phyloP scores from a whole-genome alignment of 495 filamentous ascomycete genomes.

The Pseudevernia furfuracea region DNA sequence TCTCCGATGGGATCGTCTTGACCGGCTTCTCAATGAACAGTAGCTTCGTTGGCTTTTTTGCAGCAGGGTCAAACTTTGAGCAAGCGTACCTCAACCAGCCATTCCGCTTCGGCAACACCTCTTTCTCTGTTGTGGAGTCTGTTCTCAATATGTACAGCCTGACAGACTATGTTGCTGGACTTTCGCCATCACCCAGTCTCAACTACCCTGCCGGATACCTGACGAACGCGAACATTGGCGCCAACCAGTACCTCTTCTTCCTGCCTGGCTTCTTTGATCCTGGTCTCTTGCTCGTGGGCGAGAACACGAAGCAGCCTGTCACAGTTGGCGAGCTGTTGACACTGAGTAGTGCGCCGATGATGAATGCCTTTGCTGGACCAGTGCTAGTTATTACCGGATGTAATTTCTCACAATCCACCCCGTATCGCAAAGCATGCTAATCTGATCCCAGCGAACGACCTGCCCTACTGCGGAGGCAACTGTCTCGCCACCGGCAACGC shows the following conservation, averaged over 20 bases:
- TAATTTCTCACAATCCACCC: background rate
- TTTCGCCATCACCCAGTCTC: constrained; percentile 2
- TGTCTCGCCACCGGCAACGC: constrained; percentile 36
- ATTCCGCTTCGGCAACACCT: constrained; percentile 30
- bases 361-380: constrained; percentile 37
- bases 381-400: constrained; percentile 42
- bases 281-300: constrained; percentile 34
- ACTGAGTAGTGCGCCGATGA: constrained; percentile 27
- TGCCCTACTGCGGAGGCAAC: constrained; percentile 47
- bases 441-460: constrained; percentile 34
- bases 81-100: constrained; percentile 40
- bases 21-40: constrained; percentile 47
- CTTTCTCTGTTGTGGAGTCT: background rate
- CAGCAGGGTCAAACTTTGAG: constrained; percentile 40
- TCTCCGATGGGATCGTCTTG: constrained; percentile 50
- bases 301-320: constrained; percentile 42
- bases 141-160: constrained; percentile 12
- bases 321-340: constrained; percentile 46
- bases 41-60: constrained; percentile 32
- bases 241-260: constrained; percentile 42
- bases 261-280: constrained; percentile 41
- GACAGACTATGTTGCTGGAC: constrained; percentile 10
- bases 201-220: constrained; percentile 39
- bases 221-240: constrained; percentile 32
- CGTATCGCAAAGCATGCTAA: background rate